A percentile compares a stretch with the other conserved stretches of the same genome.
phyloP scores from a whole-genome alignment of 257 asterid genomes.

The Jacaranda mimosifolia region DNA sequence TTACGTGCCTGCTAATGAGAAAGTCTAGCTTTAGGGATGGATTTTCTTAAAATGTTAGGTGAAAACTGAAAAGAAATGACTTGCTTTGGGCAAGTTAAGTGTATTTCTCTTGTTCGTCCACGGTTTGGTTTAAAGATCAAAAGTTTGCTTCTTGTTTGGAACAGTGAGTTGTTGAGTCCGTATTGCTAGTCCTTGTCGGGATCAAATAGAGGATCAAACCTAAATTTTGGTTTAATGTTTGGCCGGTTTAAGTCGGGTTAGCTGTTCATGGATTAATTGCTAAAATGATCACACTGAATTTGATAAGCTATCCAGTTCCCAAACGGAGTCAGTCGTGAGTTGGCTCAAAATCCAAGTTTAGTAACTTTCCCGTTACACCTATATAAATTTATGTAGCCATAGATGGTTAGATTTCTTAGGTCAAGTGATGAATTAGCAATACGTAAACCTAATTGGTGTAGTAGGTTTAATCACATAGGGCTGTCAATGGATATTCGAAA shows the following conservation, averaged over 20 bases:
- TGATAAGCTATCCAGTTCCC: not conserved
- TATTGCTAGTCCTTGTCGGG: not conserved
- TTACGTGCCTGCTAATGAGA: not conserved
- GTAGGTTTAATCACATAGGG: too few relatives aligned
- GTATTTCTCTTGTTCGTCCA: not conserved
- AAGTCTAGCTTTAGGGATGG: not conserved
- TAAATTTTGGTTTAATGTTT: not conserved
- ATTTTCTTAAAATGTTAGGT: not conserved
- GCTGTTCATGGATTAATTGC: not conserved
- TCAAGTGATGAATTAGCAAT: too few relatives aligned
- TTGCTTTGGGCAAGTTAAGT: not conserved
- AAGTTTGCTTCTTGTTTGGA: not conserved
- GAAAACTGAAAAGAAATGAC: not conserved
- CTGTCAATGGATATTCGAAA: too few relatives aligned
- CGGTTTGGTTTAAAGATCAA: not conserved
- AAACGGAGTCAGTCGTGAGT: not conserved
- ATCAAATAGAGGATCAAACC: not conserved
- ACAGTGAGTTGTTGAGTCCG: not conserved
- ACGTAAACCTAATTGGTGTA: too few relatives aligned
- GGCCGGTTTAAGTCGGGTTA: not conserved
- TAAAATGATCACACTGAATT: not conserved
- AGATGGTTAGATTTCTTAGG: too few relatives aligned
- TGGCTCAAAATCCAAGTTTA: not conserved
- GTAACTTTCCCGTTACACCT: too few relatives aligned
- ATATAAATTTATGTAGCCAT: too few relatives aligned